Evolutionary conservation across 2,329 filamentous ascomycete genomes (phyloP), one percentile per base, ranked within the genome.

Genomic region (Thielaviopsis musarum): DNA sequence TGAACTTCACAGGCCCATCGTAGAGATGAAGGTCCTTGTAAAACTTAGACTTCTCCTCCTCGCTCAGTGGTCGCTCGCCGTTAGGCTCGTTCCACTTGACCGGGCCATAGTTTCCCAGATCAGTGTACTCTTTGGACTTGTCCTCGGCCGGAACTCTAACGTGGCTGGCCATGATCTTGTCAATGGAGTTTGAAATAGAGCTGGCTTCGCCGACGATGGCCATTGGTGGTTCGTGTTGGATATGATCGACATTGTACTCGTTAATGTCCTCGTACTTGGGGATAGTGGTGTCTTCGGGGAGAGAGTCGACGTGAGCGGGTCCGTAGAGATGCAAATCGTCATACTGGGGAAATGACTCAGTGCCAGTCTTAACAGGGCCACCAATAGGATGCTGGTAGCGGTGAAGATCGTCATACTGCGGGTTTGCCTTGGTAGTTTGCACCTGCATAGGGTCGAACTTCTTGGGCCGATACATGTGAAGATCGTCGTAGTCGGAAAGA

Each of bases 1-100:
- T 59, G 26, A 54, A 52, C 3, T 62, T 62, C 21, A 64, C 63
- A 1, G 66, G 65, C n/a, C 65, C 64, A 62, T 59, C 53, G 63
- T 77, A 77, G 59, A 71, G 67, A 57, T 68, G 65, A 53, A 76
- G 65, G 62, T 77, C 74, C 3, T 70, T 65, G 54, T 74, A 72
- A 3, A 65, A 53, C 58, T 72, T 72, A 9, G 70, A 70, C 49
- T 65, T 62, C 62, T 73, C 70, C 57, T 72, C 70, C 1, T 66
- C 51, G 15, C 68, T 67, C n/a, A 63, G 60, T 19, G 63, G 64
- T 7, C 59, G 65, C 21, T 67, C 60, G 3, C 70, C 70, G 41
- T 69, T 63, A 5, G 70, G 70, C 57, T 72, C 70, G 34, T 72
- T 71, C 66, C 67, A 71, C 4, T 59, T 58, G 5, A 67, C 64